phyloP scores from a whole-genome alignment of 2,329 filamentous ascomycete genomes.

The Pseudogymnoascus pannorum region DNA sequence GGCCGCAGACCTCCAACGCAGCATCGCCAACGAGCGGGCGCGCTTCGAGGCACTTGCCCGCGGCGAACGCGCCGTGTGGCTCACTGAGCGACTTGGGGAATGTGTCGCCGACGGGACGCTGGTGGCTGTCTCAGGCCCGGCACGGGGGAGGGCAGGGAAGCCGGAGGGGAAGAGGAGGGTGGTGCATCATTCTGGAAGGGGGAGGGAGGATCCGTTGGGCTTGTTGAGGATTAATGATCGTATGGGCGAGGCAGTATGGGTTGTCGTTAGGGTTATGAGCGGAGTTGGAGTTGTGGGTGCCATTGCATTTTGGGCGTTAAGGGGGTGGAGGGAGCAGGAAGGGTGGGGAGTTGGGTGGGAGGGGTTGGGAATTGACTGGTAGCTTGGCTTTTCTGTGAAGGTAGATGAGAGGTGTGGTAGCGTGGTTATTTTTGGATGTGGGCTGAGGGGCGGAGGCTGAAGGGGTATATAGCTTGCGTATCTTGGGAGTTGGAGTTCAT shows the following conservation, averaged over 20 bases:
- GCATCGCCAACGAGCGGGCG: constrained; percentile 64
- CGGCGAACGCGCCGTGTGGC: constrained; percentile 60
- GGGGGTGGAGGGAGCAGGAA: constrained; percentile 13
- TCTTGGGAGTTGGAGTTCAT: background rate
- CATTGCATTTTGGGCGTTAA: constrained; percentile 55
- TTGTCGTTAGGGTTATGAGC: constrained; percentile 66
- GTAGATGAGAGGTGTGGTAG: background rate
- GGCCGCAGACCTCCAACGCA: constrained; percentile 73
- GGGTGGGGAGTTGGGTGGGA: constrained; percentile 10
- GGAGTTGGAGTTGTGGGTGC: constrained; percentile 69
- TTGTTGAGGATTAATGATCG: constrained; percentile 63
- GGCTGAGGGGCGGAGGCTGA: background rate
- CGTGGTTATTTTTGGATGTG: background rate
- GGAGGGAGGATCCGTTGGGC: constrained; percentile 66
- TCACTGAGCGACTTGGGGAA: constrained; percentile 58
- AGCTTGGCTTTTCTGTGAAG: background rate
- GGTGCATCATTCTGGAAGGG: constrained; percentile 6
- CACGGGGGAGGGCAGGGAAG: constrained; percentile 16
- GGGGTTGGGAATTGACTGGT: constrained; percentile 3
- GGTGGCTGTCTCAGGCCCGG: constrained; percentile 39
- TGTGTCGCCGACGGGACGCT: constrained; percentile 59
- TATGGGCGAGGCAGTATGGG: constrained; percentile 56
- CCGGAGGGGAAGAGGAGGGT: constrained; percentile 18
- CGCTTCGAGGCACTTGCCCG: constrained; percentile 57
- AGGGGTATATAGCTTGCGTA: background rate